These are phyloP conservation scores for Cystobasidiaceae sp. DNA, from an alignment of 1,284 basidiomycete genomes.

Conservation along the genomic window DNA sequence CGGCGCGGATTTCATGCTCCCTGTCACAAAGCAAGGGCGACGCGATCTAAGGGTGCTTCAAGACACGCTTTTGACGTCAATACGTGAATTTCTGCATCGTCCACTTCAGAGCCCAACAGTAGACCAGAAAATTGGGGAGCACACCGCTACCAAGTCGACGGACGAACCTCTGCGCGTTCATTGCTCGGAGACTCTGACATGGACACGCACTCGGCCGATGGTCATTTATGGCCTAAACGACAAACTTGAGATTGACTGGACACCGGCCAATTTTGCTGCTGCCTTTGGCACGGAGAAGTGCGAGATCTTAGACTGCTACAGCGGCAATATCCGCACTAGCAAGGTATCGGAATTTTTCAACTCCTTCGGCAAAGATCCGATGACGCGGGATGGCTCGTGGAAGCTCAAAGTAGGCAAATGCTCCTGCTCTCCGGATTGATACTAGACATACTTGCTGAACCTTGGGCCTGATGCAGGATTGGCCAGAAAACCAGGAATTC, in stretches of 20 bases:
- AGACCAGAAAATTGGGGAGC: too few relatives aligned
- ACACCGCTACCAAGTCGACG: too few relatives aligned
- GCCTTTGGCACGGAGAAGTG: slow-evolving; percentile 64
- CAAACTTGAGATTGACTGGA: slow-evolving; percentile 63
- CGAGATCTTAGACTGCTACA: slow-evolving; percentile 63
- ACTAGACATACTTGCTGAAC: too few relatives aligned
- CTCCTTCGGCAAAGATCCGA: slow-evolving; percentile 56
- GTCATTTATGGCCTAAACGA: slow-evolving; percentile 62
- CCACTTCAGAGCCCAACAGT: too few relatives aligned
- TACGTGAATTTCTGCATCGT: too few relatives aligned
- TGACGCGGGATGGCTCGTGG: slow-evolving; percentile 58
- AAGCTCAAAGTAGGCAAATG: slow-evolving; percentile 80
- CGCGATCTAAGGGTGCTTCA: background rate
- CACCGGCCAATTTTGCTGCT: slow-evolving; percentile 69
- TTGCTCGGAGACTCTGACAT: background rate
- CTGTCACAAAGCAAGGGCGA: background rate
- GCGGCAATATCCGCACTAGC: slow-evolving; percentile 58
- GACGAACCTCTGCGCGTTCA: too few relatives aligned
- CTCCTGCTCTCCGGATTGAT: too few relatives aligned
- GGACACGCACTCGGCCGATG: slow-evolving; percentile 71
- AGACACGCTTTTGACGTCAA: too few relatives aligned
- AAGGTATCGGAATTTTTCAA: slow-evolving; percentile 74
- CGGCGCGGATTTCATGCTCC: background rate
- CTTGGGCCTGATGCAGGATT: slow-evolving; percentile 56
- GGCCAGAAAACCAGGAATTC: too few relatives aligned